Evolutionary conservation across 106 monocot genomes (phyloP), one percentile per base, ranked within the genome.

Genomic region (Allium fistulosum): DNA sequence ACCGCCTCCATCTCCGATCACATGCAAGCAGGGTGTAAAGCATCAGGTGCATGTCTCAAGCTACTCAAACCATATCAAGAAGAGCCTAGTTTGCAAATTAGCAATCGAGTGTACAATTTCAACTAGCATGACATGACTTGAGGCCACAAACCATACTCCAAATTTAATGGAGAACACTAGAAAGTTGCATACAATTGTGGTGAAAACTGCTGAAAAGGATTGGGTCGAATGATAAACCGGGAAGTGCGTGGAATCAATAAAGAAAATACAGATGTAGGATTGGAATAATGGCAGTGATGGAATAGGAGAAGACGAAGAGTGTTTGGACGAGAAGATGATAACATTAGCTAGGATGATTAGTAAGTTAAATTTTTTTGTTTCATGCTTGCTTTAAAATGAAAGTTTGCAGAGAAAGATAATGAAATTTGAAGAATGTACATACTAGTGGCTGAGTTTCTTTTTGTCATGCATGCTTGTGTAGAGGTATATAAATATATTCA

Each of bases 41-140:
- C 97, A 87, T 99, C 92, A 73, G 97, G 97, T 62, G 84, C 97
- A 66, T 92, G 86, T 71, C 80, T 92, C 57, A 92, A 99, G 83
- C 97, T 99, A 76, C 69, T 92, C 78, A 99, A 83, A 69, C 97
- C 97, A 85, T 99, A 7, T 92, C 92, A 69, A 99, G 92, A 77
- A 99, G 92, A 46, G 77, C 90, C 97, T 99, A 78, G 73, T 99
- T 99, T 27, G 97, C 92, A 99, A 90, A 75, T 99, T 92, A 17
- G 97, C 87, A 83, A 87, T 57, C 13, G 97, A 99, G 60, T 99
- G 97, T 11, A 99, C 80, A 27, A 90, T 80, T 74, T 99, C 97
- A 73, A 92, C 97, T 51, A 99, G 67, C 97, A 99, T 99, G 68
- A 99, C 97, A 90, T 99, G 97, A 74, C 97, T 99, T 46, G 97